Evolutionary conservation across 805 yeast species (phyloP).

Genomic region (Wickerhamomyces hampshirensis): DNA sequence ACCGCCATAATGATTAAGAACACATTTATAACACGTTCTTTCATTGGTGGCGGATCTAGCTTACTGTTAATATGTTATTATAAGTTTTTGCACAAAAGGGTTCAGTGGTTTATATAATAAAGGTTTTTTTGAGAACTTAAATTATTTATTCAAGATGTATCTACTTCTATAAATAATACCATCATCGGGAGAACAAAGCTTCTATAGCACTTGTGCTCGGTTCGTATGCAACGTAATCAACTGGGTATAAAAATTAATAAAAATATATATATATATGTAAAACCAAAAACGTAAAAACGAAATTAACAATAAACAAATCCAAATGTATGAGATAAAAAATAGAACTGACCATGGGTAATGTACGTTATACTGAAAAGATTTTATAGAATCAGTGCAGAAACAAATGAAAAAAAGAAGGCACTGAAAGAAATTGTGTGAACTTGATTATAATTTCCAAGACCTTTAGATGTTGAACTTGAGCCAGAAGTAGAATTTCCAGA

Average conservation of each 20-base stretch:
- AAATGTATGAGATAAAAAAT: too few species aligned
- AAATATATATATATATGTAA: background rate
- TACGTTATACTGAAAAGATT: too few species aligned
- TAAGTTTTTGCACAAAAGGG: slow-evolving; percentile 4
- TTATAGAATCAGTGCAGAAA: background rate
- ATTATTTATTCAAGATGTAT: too few species aligned
- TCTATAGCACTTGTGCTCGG: too few species aligned
- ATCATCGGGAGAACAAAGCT: too few species aligned
- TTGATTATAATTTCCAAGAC: slow-evolving; percentile 1
- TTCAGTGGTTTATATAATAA: background rate
- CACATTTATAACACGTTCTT: background rate
- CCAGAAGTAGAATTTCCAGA: background rate
- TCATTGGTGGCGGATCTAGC: too few species aligned
- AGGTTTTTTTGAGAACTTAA: background rate
- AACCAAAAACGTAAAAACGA: background rate
- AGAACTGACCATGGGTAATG: too few species aligned
- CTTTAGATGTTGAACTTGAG: background rate
- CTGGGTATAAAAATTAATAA: too few species aligned
- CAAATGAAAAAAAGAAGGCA: background rate
- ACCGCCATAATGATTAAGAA: too few species aligned
- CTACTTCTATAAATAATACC: too few species aligned
- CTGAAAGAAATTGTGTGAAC: background rate
- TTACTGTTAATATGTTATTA: slow-evolving; percentile 3
- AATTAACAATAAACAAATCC: background rate
- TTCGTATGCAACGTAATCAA: too few species aligned